These are phyloP conservation scores for Heliamphora pulchella DNA, from an alignment of 179 eudicot species.

Conservation along the genomic window DNA sequence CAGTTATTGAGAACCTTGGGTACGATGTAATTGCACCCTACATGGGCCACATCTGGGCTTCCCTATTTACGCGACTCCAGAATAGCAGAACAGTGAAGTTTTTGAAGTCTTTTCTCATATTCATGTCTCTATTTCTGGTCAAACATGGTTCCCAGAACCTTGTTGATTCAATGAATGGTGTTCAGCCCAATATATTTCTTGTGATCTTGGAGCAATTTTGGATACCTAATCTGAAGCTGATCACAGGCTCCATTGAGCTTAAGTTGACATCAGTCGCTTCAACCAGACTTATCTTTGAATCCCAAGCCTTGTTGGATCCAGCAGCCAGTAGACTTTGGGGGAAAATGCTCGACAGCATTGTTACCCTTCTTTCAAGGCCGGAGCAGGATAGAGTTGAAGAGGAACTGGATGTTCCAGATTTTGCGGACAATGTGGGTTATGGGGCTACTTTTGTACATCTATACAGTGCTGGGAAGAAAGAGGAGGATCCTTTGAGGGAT, in stretches of 20 bases:
- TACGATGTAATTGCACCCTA: conserved; percentile 57
- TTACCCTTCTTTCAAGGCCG: conserved; percentile 74
- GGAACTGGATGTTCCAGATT: conserved; percentile 83
- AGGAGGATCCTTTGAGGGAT: conserved; percentile 79
- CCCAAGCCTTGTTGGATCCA: conserved; percentile 50
- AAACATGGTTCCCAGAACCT: conserved; percentile 74
- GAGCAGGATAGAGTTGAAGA: conserved; percentile 85
- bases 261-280: conserved; percentile 86
- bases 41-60: conserved; percentile 47
- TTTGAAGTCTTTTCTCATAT: conserved; percentile 60
- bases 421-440: conserved; percentile 62
- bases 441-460: conserved; percentile 73
- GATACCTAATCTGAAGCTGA: conserved; percentile 76
- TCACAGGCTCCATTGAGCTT: conserved; percentile 70
- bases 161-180: conserved; percentile 49
- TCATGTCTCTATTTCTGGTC: conserved; percentile 77
- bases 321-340: conserved; percentile 61
- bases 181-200: conserved; percentile 58
- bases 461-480: conserved; percentile 76
- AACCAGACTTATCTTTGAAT: conserved; percentile 73
- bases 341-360: conserved; percentile 73
- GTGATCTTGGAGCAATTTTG: conserved; percentile 71
- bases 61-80: conserved; percentile 60
- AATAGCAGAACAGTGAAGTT: conserved; percentile 55
- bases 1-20: conserved; percentile 72